Evolutionary conservation across 192 early-diverging fungal species (phyloP).

Genomic region (Pecoramyces ruminantium): DNA sequence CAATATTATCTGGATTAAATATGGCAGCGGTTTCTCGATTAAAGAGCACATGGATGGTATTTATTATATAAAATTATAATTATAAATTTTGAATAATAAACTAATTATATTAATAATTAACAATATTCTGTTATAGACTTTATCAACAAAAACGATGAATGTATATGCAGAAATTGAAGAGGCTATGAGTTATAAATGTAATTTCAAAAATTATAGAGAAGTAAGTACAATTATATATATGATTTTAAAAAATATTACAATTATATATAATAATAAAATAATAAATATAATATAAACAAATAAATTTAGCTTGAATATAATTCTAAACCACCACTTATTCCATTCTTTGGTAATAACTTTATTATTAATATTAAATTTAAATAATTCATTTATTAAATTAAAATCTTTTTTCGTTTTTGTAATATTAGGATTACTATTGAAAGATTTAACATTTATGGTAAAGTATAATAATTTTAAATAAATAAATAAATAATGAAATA

Average conservation of each 20-base stretch:
- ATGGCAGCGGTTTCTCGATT: constrained; percentile 14
- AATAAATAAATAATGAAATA: too few species aligned
- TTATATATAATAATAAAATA: too few species aligned
- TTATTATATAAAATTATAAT: too few species aligned
- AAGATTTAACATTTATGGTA: not conserved
- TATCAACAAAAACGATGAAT: constrained; percentile 5
- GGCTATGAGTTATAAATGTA: constrained; percentile 7
- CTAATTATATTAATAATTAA: not conserved
- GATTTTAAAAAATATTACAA: too few species aligned
- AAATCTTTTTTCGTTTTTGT: too few species aligned
- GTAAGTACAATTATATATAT: not conserved
- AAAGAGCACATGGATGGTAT: constrained; percentile 11
- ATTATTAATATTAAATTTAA: not conserved
- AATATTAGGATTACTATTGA: not conserved
- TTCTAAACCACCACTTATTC: constrained; percentile 9
- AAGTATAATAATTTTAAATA: too few species aligned
- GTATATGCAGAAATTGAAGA: constrained; percentile 10
- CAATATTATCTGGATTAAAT: constrained; percentile 19
- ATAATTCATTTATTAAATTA: too few species aligned
- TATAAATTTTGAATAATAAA: too few species aligned
- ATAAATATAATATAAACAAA: too few species aligned
- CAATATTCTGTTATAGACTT: not conserved
- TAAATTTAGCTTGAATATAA: constrained; percentile 5
- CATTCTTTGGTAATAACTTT: constrained; percentile 10
- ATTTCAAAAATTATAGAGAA: constrained; percentile 16